A percentile compares a stretch with the other conserved stretches of the same genome.
Evolutionary conservation across 1,284 basidiomycete species (phyloP).

Genomic region (Anthracocystis walkeri): DNA sequence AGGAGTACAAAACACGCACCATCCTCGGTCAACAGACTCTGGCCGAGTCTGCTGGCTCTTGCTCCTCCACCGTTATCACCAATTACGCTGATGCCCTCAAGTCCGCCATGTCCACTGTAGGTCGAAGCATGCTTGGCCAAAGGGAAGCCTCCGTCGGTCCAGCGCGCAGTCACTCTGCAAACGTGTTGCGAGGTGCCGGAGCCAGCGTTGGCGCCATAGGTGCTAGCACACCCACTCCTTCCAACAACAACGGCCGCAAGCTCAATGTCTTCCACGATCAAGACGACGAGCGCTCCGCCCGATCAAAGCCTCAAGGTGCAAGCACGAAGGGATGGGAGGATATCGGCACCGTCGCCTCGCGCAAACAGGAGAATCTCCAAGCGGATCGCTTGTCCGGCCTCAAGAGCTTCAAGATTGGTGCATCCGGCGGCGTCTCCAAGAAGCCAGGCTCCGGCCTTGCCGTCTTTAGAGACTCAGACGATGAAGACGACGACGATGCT

Average conservation of each 20-base stretch:
- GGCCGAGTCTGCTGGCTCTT: slow-evolving; percentile 19
- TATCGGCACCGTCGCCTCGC: slow-evolving; percentile 44
- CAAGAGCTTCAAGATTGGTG: slow-evolving; percentile 45
- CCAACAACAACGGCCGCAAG: slow-evolving; percentile 55
- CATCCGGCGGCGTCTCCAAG: slow-evolving; percentile 45
- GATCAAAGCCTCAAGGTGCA: slow-evolving; percentile 17
- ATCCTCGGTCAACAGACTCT: slow-evolving; percentile 38
- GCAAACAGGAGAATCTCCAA: slow-evolving; percentile 60
- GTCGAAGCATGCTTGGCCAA: slow-evolving; percentile 63
- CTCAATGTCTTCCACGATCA: slow-evolving; percentile 59
- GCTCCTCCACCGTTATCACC: slow-evolving; percentile 7
- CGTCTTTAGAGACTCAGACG: slow-evolving; percentile 70
- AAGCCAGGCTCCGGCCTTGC: slow-evolving; percentile 53
- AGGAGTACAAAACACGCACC: slow-evolving; percentile 80
- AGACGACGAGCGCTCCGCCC: slow-evolving; percentile 33
- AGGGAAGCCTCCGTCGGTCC: slow-evolving; percentile 43
- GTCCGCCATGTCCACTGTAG: slow-evolving; percentile 58
- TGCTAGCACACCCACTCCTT: slow-evolving; percentile 14
- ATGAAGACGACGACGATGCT: slow-evolving; percentile 70
- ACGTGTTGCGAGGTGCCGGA: slow-evolving; percentile 42
- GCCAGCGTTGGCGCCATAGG: slow-evolving; percentile 31
- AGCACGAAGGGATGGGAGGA: slow-evolving; percentile 55
- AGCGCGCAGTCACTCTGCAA: slow-evolving; percentile 46
- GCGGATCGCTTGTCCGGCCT: slow-evolving; percentile 33
- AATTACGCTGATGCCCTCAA: slow-evolving; percentile 58